Evolutionary conservation across 306 rosid genomes (phyloP).

Genomic region (Cucurbita argyrosperma): DNA sequence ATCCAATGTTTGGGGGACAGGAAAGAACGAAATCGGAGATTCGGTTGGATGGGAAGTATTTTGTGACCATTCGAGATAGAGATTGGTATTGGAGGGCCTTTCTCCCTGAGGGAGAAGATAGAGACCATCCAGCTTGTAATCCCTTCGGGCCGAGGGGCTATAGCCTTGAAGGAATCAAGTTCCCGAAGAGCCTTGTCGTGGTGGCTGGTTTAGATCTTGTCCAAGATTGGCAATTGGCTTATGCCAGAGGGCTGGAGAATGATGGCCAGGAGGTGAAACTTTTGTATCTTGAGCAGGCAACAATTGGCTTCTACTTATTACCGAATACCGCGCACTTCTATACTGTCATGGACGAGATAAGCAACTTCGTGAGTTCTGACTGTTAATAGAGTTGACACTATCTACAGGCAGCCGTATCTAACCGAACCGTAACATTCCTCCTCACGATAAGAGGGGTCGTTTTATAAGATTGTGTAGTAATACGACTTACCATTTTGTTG

Average conservation of each 20-base stretch:
- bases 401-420: conserved; percentile 27
- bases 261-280: conserved; percentile 59
- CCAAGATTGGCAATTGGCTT: conserved; percentile 96
- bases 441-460: conserved; percentile 15
- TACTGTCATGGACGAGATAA: conserved; percentile 80
- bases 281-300: conserved; percentile 68
- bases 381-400: conserved; percentile 44
- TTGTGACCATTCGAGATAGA: conserved; percentile 64
- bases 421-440: conserved; percentile 21
- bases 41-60: conserved; percentile 76
- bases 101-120: conserved; percentile 89
- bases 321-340: conserved; percentile 81
- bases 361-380: conserved; percentile 58
- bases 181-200: conserved; percentile 89
- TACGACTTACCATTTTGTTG: conserved; percentile 36
- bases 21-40: conserved; percentile 65
- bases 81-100: conserved; percentile 99
- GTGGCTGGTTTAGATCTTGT: conserved; percentile 90
- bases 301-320: conserved; percentile 80
- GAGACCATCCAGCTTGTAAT: conserved; percentile 89
- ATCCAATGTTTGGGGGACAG: conserved; percentile 87
- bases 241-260: conserved; percentile 65
- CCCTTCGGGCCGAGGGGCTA: conserved; percentile 78
- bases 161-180: conserved; percentile 41
- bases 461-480: conserved; percentile 57